Evolutionary conservation across 305 asterid genomes (phyloP).

Genomic region (Solanum hybrid): DNA sequence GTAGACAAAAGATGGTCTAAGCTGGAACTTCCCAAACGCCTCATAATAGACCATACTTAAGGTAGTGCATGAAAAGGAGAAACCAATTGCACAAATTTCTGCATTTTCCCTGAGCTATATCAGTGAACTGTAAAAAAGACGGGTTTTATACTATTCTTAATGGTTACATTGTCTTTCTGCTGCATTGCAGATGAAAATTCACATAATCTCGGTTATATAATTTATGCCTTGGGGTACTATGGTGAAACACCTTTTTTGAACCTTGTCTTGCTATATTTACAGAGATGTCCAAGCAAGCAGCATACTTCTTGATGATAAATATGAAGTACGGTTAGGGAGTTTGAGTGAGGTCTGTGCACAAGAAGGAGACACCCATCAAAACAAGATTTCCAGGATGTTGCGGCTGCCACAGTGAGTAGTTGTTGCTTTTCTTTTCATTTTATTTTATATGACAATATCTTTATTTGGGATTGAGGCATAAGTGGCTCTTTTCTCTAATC

Average conservation of each 20-base stretch:
- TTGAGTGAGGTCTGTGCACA: slow-evolving; percentile 71
- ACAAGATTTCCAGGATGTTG: slow-evolving; percentile 52
- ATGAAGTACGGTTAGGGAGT: slow-evolving; percentile 89
- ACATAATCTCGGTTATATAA: not conserved
- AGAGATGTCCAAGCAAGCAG: slow-evolving; percentile 96
- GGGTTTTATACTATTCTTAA: not conserved
- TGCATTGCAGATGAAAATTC: not conserved
- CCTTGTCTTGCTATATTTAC: slow-evolving; percentile 3
- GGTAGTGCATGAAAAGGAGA: not conserved
- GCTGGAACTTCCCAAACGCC: not conserved
- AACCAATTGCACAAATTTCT: not conserved
- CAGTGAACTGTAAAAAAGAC: not conserved
- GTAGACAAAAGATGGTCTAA: not conserved
- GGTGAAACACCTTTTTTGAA: slow-evolving; percentile 2
- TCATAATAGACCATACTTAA: not conserved
- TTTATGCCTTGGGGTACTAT: not conserved
- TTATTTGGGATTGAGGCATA: not conserved
- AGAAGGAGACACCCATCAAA: slow-evolving; percentile 68
- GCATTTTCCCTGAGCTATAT: not conserved
- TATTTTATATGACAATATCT: not conserved
- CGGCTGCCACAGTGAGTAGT: slow-evolving; percentile 69
- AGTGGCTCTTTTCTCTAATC: not conserved
- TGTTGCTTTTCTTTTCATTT: not conserved
- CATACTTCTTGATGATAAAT: slow-evolving; percentile 89
- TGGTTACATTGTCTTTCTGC: not conserved